Evolutionary conservation across 2,329 filamentous ascomycete genomes (phyloP).

Genomic region (Fusarium sp.): DNA sequence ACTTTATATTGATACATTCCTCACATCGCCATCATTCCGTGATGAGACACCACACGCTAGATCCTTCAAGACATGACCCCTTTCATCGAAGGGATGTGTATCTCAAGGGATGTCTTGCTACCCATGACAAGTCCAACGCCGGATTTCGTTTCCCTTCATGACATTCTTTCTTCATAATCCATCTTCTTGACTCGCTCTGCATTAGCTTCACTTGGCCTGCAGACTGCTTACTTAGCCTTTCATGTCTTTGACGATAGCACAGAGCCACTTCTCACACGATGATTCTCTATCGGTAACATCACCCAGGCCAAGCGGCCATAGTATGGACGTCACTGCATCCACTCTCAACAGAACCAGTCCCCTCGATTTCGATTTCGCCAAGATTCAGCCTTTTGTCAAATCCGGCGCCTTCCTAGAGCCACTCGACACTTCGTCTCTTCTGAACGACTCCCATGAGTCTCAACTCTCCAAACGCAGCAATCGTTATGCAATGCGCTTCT

Average conservation of each 20-base stretch:
- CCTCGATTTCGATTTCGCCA: constrained; percentile 27
- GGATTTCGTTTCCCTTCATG: background rate
- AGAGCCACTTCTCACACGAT: background rate
- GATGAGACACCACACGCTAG: background rate
- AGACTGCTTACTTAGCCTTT: background rate
- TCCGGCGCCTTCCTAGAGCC: background rate
- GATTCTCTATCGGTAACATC: background rate
- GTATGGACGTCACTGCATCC: constrained; percentile 26
- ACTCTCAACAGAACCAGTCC: constrained; percentile 29
- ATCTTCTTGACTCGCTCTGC: background rate
- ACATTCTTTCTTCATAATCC: background rate
- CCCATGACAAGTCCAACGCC: background rate
- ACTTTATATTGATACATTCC: background rate
- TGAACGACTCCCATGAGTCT: background rate
- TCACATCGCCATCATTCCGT: constrained; percentile 1
- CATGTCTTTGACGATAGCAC: constrained; percentile 10
- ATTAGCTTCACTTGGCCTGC: background rate
- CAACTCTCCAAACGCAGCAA: background rate
- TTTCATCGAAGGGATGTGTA: constrained; percentile 6
- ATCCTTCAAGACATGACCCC: constrained; percentile 1
- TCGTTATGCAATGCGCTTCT: constrained; percentile 6
- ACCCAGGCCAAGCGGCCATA: background rate
- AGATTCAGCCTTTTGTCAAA: constrained; percentile 8
- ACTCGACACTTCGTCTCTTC: background rate
- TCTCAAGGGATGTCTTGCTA: constrained; percentile 5